Base-by-base conservation (phyloP, 1,139 yeast species). In the Starmera stellimalicola region DNA sequence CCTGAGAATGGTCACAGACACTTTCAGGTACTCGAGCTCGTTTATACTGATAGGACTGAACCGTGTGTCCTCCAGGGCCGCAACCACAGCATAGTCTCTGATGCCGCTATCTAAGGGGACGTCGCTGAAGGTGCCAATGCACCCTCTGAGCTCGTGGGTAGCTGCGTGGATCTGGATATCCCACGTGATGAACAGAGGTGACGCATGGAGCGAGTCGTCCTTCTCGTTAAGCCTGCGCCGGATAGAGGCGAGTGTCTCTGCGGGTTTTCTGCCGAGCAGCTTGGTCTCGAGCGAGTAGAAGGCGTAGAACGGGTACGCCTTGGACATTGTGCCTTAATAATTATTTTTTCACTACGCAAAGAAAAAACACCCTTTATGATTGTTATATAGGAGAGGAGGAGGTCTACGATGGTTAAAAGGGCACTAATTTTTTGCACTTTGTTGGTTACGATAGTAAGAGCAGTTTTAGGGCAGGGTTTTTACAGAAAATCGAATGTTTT, bases 171-270 rank as follows among this genome's bases (percentile, higher is more conserved):
- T 55, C 31, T 60, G 47, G 31, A 68, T 71, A 51, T 79, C 76
- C 95, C 95, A 91, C 1, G 97, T 88, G 23, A 91, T 79, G 58
- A 91, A 91, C 25, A 91, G 57, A n/a, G n/a, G n/a, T n/a, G n/a
- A n/a, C n/a, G n/a, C n/a, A n/a, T n/a, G n/a, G n/a, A n/a, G n/a
- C n/a, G n/a, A n/a, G n/a, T n/a, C n/a, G n/a, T n/a, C n/a, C n/a
- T n/a, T n/a, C n/a, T n/a, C n/a, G n/a, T n/a, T n/a, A n/a, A n/a
- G n/a, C n/a, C n/a, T n/a, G n/a, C n/a, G n/a, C n/a, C n/a, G n/a
- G n/a, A n/a, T n/a, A n/a, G n/a, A n/a, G n/a, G n/a, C n/a, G n/a
- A n/a, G n/a, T n/a, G n/a, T n/a, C n/a, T n/a, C n/a, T n/a, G n/a
- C n/a, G n/a, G n/a, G n/a, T n/a, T n/a, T n/a, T n/a, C n/a, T n/a